A percentile compares a stretch with the other conserved stretches of the same genome.
Conservation (phyloP, 768 basidiomycete species). For the Trametes cubensis region DNA sequence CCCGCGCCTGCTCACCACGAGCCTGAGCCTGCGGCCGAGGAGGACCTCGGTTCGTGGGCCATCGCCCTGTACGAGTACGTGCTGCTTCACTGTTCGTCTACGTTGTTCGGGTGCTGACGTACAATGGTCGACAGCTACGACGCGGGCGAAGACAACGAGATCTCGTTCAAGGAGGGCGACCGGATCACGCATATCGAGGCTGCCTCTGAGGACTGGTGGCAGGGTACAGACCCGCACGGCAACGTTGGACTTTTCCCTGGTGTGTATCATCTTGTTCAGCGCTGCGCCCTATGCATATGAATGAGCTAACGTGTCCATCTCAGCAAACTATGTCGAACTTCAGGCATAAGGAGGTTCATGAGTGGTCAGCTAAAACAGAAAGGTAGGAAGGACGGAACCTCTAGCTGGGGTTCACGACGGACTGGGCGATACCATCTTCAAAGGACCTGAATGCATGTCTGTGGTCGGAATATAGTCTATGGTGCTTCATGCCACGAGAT, state of each 20-base stretch:
- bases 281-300: not conserved
- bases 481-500: no score
- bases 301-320: constrained; percentile 26
- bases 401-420: not conserved
- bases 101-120: constrained; percentile 4
- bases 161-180: constrained; percentile 84
- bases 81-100: not conserved
- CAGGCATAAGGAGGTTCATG: constrained; percentile 14
- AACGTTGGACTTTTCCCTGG: constrained; percentile 76
- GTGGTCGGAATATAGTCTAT: no score
- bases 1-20: constrained; percentile 49
- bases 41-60: constrained; percentile 61
- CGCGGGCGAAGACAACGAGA: constrained; percentile 89
- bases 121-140: constrained; percentile 63
- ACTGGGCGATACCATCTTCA: not conserved
- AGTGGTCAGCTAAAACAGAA: not conserved
- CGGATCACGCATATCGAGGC: constrained; percentile 77
- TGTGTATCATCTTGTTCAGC: constrained; percentile 35
- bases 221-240: constrained; percentile 60
- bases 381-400: not conserved
- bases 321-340: constrained; percentile 33
- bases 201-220: constrained; percentile 90
- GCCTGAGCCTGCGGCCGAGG: constrained; percentile 48
- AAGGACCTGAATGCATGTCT: no score
- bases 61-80: constrained; percentile 74